Conservation (phyloP, 495 filamentous ascomycete species). For the Cetradonia linearis region DNA sequence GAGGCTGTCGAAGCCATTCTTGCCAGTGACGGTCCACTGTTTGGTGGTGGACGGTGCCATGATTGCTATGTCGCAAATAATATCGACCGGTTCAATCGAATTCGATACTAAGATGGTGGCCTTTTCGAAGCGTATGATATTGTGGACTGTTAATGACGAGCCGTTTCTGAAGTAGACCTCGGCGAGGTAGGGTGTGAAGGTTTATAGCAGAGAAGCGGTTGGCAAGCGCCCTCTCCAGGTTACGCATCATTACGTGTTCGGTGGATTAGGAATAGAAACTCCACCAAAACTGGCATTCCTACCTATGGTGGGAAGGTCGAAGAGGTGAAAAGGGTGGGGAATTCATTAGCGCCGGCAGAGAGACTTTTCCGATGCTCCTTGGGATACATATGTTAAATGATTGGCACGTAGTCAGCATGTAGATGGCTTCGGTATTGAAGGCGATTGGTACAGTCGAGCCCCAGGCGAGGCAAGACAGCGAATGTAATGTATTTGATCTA, state of each 20-base stretch:
- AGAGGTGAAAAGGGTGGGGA: background rate
- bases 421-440: no score
- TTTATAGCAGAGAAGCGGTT: background rate
- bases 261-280: background rate
- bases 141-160: background rate
- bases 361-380: background rate
- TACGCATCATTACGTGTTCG: background rate
- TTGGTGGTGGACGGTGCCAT: conserved; percentile 48
- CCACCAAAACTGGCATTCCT: background rate
- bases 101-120: background rate
- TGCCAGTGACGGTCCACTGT: conserved; percentile 53
- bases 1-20: conserved; percentile 50
- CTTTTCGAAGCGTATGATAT: background rate
- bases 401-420: no score
- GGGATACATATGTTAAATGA: no score
- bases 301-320: background rate
- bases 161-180: background rate
- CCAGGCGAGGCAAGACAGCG: background rate
- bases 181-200: background rate
- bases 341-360: background rate
- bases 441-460: background rate
- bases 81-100: background rate
- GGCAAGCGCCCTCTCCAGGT: background rate
- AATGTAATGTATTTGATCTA: background rate
- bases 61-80: conserved; percentile 10